phyloP scores from a whole-genome alignment of 306 rosid species.

The Begonia loranthoides region DNA sequence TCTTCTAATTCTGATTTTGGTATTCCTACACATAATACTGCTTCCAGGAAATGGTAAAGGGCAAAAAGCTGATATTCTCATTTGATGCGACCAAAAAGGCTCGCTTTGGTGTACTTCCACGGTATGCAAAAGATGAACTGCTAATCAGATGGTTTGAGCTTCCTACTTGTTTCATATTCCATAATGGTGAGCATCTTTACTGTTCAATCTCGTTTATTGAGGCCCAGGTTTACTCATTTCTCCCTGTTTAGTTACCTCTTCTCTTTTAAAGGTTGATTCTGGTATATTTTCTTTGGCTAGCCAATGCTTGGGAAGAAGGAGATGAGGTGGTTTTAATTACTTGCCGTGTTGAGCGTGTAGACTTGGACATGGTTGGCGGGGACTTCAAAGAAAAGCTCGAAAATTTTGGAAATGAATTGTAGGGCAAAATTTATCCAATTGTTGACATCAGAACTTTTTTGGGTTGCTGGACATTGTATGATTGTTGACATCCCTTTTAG shows the following conservation, averaged over 20 bases:
- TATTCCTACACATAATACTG: not conserved
- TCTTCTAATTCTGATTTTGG: too few species aligned
- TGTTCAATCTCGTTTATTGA: not conserved
- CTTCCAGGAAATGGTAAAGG: conserved; percentile 93
- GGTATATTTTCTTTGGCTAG: conserved; percentile 16
- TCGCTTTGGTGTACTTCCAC: conserved; percentile 88
- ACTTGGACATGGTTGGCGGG: conserved; percentile 58
- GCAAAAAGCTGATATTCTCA: conserved; percentile 49
- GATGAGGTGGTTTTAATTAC: conserved; percentile 85
- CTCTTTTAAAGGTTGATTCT: not conserved
- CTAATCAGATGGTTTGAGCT: conserved; percentile 86
- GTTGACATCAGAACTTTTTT: too few species aligned
- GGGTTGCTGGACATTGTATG: too few species aligned
- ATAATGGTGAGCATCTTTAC: conserved; percentile 43
- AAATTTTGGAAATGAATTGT: conserved; percentile 65
- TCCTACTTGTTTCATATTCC: conserved; percentile 94
- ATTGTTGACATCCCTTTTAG: conserved; percentile 21
- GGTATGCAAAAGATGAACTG: conserved; percentile 78
- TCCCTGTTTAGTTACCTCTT: too few species aligned
- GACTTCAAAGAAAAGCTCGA: conserved; percentile 58
- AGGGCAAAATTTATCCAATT: conserved; percentile 1
- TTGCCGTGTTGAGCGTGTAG: conserved; percentile 59
- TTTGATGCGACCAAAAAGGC: conserved; percentile 79
- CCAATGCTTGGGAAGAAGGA: conserved; percentile 98
- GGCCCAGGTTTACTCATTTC: too few species aligned